Conservation (phyloP, 164 flowering plant genomes). For the Stephania cephalantha region DNA sequence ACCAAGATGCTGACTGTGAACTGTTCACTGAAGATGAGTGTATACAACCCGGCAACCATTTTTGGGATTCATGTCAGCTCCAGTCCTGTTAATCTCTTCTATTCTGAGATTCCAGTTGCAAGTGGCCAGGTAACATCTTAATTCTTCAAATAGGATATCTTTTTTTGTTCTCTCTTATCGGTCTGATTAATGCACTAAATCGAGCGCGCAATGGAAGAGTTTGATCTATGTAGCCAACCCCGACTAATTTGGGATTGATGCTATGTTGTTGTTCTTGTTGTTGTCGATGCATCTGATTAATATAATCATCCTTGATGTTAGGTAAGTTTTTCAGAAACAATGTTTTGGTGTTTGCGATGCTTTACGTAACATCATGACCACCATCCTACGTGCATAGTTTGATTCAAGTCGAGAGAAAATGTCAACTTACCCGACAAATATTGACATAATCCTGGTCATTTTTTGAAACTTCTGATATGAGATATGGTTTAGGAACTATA, state of each 20-base stretch:
- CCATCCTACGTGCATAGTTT: not conserved
- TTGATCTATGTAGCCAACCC: too few relatives aligned
- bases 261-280: not conserved
- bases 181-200: too few relatives aligned
- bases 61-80: constrained; percentile 92
- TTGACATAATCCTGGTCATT: not conserved
- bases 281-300: not conserved
- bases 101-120: constrained; percentile 67
- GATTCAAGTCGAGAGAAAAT: not conserved
- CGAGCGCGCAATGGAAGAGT: too few relatives aligned
- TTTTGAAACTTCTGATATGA: not conserved
- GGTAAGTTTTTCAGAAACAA: not conserved
- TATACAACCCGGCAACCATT: constrained; percentile 80
- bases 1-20: constrained; percentile 78
- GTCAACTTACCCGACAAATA: not conserved
- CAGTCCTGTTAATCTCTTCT: constrained; percentile 56
- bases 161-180: too few relatives aligned
- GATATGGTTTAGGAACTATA: not conserved
- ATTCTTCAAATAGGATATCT: too few relatives aligned
- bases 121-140: constrained; percentile 59
- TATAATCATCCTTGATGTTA: not conserved
- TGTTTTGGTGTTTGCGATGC: not conserved
- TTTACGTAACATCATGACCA: not conserved
- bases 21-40: constrained; percentile 54
- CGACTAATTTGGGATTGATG: too few relatives aligned